These are phyloP conservation scores for Carex pumila DNA, from an alignment of 176 grass and related monocot species.

Conservation along the genomic window DNA sequence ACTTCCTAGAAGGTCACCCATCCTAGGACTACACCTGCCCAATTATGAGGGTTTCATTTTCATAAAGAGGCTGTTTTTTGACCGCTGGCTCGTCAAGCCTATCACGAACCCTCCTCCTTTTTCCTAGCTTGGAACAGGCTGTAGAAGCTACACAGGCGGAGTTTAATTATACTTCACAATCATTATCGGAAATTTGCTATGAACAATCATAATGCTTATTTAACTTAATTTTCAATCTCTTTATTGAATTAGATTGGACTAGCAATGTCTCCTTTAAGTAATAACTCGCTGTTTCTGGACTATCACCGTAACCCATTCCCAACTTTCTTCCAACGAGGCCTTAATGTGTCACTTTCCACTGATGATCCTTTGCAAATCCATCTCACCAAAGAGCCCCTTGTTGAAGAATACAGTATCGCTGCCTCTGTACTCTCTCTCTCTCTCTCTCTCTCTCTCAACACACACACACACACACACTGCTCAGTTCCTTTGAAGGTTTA, in stretches of 20 bases:
- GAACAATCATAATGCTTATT: neutral
- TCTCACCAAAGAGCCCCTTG: slow-evolving; percentile 95
- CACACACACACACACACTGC: neutral
- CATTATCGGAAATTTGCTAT: neutral
- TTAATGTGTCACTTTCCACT: slow-evolving; percentile 92
- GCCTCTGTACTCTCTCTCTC: slow-evolving; percentile 62
- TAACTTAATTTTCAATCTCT: slow-evolving; percentile 14
- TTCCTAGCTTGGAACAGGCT: no score
- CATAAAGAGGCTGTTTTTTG: no score
- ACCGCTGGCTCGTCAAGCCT: no score
- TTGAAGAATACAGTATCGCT: slow-evolving; percentile 99
- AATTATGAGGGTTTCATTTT: no score
- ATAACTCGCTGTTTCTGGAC: slow-evolving; percentile 97
- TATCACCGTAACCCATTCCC: slow-evolving; percentile 96
- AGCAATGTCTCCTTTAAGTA: slow-evolving; percentile 90
- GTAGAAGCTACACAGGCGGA: no score
- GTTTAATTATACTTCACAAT: neutral
- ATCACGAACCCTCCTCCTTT: no score
- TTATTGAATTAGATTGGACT: slow-evolving; percentile 75
- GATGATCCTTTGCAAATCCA: slow-evolving; percentile 99
- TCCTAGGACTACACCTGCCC: no score
- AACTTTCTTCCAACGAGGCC: slow-evolving; percentile 74
- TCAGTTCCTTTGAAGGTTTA: neutral
- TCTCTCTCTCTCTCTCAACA: neutral
- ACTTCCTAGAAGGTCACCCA: no score